Conservation (phyloP, 2,329 filamentous ascomycete species). For the Apiospora rasikravindrae region DNA sequence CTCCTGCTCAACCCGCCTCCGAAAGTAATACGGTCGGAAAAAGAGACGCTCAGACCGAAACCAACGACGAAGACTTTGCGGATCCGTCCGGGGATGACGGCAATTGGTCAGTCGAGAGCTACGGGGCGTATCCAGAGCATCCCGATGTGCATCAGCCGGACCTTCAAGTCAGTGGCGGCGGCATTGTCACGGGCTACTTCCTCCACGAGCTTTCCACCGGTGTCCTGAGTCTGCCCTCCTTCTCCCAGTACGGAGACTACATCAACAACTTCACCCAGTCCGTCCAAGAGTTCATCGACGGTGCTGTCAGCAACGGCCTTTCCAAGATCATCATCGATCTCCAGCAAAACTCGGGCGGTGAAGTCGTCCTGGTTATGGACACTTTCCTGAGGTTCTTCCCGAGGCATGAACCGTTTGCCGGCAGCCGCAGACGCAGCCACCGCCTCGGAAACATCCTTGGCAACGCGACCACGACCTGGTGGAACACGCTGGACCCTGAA, state of each 20-base stretch:
- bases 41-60: not conserved
- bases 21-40: slow-evolving; percentile 26
- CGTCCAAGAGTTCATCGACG: slow-evolving; percentile 36
- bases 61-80: not conserved
- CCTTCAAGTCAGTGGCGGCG: slow-evolving; percentile 21
- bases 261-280: slow-evolving; percentile 38
- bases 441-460: slow-evolving; percentile 28
- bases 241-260: slow-evolving; percentile 35
- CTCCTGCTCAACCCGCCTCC: not conserved
- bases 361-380: slow-evolving; percentile 27
- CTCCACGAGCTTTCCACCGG: slow-evolving; percentile 33
- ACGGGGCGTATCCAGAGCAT: slow-evolving; percentile 25
- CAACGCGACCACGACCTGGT: slow-evolving; percentile 22
- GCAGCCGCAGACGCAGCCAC: slow-evolving; percentile 29
- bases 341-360: slow-evolving; percentile 30
- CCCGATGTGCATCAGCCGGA: slow-evolving; percentile 27
- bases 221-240: slow-evolving; percentile 47
- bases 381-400: slow-evolving; percentile 33
- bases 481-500: slow-evolving; percentile 10
- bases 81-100: not conserved
- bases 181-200: slow-evolving; percentile 31
- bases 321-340: slow-evolving; percentile 32
- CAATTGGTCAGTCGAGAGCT: slow-evolving; percentile 20
- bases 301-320: slow-evolving; percentile 16
- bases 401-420: slow-evolving; percentile 27